Base-by-base conservation (phyloP, 2,329 filamentous ascomycete species). In the Emergomyces orientalis region DNA sequence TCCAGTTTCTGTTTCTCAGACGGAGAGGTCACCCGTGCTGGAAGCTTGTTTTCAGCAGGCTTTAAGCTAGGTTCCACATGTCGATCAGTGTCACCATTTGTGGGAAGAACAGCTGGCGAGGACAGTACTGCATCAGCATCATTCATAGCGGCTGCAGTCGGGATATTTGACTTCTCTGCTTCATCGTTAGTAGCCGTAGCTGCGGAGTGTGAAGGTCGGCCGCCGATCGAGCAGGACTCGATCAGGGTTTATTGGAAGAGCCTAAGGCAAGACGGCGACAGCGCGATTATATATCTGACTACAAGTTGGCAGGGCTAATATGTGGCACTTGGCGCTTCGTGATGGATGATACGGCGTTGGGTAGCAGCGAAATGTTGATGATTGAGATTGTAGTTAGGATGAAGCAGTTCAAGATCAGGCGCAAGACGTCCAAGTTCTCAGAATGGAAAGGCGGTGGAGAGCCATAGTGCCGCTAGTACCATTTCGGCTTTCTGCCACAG, bases 71-170 rank as follows among this genome's bases (percentile, higher is more conserved):
- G 45, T 60, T 56, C 59, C 34, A 58, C 45, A 32, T 47, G 60
- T 47, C 27, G 56, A 59, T 59, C 56, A 9, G 39, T 45, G 32
- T 57, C 30, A 43, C 60, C 37, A 55, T 54, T 59, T 47, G 45
- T 62, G 61, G 64, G 63, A 74, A 73, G 69, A 70, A 70, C 69
- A 73, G 74, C 71, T 71, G 72, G 73, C 68, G 75, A 66, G 67
- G 71, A 71, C 66, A 74, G 70, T 67, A 73, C 71, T 67, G 74
- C 71, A 65, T 77, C 76, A 68, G 74, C 76, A 78, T 78, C 75
- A 78, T 74, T 78, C 76, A 78, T 78, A 77, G 75, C 75, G 76
- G 72, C 74, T 76, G 70, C 72, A 74, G 71, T 75, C 70, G 74
- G 73, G 69, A 67, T 70, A 67, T 71, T 70, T 69, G 65, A 63